These are phyloP conservation scores for Conticribra weissflogii DNA, from an alignment of 108 stramenopile species.

Conservation along the genomic window DNA sequence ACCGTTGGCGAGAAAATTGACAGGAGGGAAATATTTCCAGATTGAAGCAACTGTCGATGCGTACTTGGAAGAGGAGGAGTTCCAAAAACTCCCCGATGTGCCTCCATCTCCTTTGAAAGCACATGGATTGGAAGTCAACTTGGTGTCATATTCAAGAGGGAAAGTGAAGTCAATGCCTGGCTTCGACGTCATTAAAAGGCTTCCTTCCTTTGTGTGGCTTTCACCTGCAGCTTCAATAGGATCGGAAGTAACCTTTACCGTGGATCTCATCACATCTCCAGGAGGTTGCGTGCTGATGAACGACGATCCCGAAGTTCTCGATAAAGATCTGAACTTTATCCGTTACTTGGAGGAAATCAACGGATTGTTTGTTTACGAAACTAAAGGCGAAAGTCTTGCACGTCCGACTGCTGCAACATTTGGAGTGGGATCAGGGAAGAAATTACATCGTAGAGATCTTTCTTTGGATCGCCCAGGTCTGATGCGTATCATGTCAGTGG, in stretches of 20 bases:
- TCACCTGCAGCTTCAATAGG: constrained; percentile 65
- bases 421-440: constrained; percentile 43
- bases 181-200: constrained; percentile 71
- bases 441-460: constrained; percentile 49
- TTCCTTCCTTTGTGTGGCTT: constrained; percentile 76
- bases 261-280: constrained; percentile 75
- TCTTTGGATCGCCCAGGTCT: constrained; percentile 77
- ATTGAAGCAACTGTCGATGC: constrained; percentile 83
- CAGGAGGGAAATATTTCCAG: constrained; percentile 76
- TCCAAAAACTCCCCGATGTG: constrained; percentile 58
- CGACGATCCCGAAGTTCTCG: constrained; percentile 54
- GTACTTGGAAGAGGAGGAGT: constrained; percentile 73
- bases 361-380: constrained; percentile 80
- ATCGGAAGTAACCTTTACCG: constrained; percentile 70
- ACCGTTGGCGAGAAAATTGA: constrained; percentile 70
- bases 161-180: constrained; percentile 77
- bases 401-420: constrained; percentile 66
- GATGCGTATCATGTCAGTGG: constrained; percentile 71
- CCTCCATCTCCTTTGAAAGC: constrained; percentile 76
- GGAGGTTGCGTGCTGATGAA: constrained; percentile 83
- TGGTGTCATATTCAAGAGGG: constrained; percentile 72
- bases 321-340: constrained; percentile 78
- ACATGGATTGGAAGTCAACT: constrained; percentile 66
- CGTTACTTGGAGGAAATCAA: constrained; percentile 86
- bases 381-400: constrained; percentile 66